These are phyloP conservation scores for Imleria badia DNA, from an alignment of 768 basidiomycete genomes.

Conservation along the genomic window DNA sequence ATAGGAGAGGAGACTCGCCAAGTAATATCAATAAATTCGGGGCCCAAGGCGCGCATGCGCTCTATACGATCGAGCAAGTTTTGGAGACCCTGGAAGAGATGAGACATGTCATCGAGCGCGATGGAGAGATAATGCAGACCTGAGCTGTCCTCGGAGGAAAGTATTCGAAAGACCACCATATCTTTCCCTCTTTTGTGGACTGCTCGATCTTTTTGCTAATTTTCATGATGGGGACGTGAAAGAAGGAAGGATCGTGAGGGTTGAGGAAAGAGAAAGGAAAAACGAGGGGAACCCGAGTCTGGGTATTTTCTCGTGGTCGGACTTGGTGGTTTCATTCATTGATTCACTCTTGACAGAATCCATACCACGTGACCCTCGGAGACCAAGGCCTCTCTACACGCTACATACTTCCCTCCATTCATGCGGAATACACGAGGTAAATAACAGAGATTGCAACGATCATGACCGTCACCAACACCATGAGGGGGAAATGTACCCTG, in stretches of 20 bases:
- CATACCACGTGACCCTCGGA: constrained; percentile 20
- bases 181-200: constrained; percentile 77
- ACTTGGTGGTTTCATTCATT: constrained; percentile 5
- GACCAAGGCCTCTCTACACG: too few species aligned
- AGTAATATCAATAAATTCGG: constrained; percentile 98
- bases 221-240: constrained; percentile 60
- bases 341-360: not conserved
- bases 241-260: constrained; percentile 23
- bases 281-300: not conserved
- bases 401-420: not conserved
- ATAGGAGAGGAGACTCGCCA: constrained; percentile 50
- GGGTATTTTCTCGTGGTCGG: constrained; percentile 27
- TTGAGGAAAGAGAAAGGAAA: constrained; percentile 2
- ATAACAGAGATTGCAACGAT: constrained; percentile 54
- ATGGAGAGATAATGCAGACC: constrained; percentile 41
- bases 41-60: constrained; percentile 92
- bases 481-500: constrained; percentile 54
- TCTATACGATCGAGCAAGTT: constrained; percentile 98
- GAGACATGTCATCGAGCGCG: not conserved
- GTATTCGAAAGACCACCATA: constrained; percentile 99
- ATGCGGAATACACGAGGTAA: constrained; percentile 38
- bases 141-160: constrained; percentile 96
- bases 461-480: constrained; percentile 46
- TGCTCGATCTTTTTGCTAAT: constrained; percentile 92
- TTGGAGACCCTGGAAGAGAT: constrained; percentile 50